These are phyloP conservation scores for Fusarium clavum DNA, from an alignment of 2,329 filamentous ascomycete species.

Conservation along the genomic window DNA sequence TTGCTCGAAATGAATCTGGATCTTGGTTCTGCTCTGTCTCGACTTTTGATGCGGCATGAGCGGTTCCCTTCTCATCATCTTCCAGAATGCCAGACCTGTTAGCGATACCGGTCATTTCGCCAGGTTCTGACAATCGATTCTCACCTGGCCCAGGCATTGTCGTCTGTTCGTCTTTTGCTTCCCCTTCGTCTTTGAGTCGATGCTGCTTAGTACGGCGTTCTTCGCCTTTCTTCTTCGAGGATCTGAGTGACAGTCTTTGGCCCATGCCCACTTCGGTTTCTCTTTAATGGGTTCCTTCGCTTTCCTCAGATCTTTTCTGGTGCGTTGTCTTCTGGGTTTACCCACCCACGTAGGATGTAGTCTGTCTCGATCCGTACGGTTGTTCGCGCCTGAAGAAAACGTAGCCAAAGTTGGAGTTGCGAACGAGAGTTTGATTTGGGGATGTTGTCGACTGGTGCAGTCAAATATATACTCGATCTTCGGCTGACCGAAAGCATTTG, in stretches of 20 bases:
- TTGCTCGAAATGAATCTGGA: not conserved
- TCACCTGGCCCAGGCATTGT: not conserved
- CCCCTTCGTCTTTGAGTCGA: not conserved
- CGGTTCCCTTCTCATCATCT: not conserved
- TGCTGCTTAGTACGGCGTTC: not conserved
- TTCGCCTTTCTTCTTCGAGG: not conserved
- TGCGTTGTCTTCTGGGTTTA: not conserved
- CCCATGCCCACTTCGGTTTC: not conserved
- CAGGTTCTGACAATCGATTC: not conserved
- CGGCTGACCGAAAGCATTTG: not conserved
- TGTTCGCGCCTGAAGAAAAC: not conserved
- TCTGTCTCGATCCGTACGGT: slow-evolving; percentile 5
- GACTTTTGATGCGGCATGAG: not conserved
- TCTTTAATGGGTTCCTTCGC: not conserved
- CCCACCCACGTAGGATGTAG: slow-evolving; percentile 18
- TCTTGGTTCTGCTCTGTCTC: not conserved
- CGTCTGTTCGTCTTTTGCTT: slow-evolving; percentile 3
- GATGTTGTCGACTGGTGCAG: not conserved
- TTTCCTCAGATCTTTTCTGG: not conserved
- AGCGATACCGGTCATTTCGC: not conserved
- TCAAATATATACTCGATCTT: slow-evolving; percentile 27
- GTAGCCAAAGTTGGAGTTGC: slow-evolving; percentile 7
- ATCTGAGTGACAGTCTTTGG: not conserved
- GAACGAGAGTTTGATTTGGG: slow-evolving; percentile 27
- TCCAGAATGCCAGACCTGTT: not conserved